A percentile compares a stretch with the other conserved stretches of the same genome.
phyloP scores from a whole-genome alignment of 169 alveolate species.

The Plasmodium fragile region DNA sequence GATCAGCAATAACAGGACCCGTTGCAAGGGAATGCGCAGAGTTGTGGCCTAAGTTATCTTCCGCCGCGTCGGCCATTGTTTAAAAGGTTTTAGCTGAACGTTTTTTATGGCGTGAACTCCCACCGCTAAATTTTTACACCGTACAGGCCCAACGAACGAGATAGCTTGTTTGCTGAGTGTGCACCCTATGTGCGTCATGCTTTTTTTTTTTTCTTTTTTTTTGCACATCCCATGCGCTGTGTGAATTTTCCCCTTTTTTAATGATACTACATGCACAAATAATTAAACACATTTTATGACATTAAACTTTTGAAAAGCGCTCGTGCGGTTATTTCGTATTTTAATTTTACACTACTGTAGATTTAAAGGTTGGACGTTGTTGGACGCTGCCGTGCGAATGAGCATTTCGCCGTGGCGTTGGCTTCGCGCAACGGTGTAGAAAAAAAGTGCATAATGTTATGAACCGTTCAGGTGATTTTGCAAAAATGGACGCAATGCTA shows the following conservation, averaged over 20 bases:
- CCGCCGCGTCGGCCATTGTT: conserved; percentile 98
- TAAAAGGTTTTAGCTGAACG: conserved; percentile 79
- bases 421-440: background rate
- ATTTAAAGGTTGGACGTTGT: background rate
- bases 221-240: background rate
- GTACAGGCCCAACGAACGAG: background rate
- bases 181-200: background rate
- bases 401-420: background rate
- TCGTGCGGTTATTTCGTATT: background rate
- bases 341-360: background rate
- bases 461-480: background rate
- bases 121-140: background rate
- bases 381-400: background rate
- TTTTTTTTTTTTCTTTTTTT: background rate
- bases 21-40: conserved; percentile 99
- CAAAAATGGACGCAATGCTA: background rate
- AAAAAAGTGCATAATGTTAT: background rate
- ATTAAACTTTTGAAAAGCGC: background rate
- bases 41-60: conserved; percentile 99
- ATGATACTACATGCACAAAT: background rate
- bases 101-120: background rate
- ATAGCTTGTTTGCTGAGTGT: background rate
- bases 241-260: background rate
- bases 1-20: conserved; percentile 99
- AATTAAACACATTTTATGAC: background rate